Base-by-base conservation (phyloP, 2,329 filamentous ascomycete genomes). In the Macroventuria anomochaeta region DNA sequence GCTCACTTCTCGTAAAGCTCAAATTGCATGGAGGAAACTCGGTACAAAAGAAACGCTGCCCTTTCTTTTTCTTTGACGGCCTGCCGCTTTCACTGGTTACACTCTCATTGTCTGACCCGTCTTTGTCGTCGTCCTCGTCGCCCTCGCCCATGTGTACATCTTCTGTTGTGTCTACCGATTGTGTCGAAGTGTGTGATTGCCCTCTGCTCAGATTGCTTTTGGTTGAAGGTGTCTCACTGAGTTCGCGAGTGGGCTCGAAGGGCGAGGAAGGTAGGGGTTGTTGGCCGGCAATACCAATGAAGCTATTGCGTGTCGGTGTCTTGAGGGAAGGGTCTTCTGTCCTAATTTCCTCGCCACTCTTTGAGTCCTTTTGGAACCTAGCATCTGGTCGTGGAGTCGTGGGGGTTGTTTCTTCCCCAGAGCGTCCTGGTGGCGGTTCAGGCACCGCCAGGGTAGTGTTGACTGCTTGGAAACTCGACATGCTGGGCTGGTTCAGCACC, bases 1-100 rank as follows among this genome's bases (percentile, higher is more conserved):
- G 95, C 73, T 99, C 95, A 70, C 93, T 97, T 58, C 95, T 83
- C 0, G 95, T 97, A 72, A 99, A 99, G 75, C 92, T 97, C 53
- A 99, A 76, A 68, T 88, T 93, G 76, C 95, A 99, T 3, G 93
- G 93, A 21, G 93, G 93, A 65, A 91, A 97, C 26, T 96, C 92
- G 3, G 89, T 96, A 77, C 95, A 99, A 76, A 93, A 97, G 76
- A 99, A 99, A 38, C 91, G 86, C 74, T 97, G 92, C 0, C 92
- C 91, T 76, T 96, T 96, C 79, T 96, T 97, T 83, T 97, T 97
- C 78, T 96, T 96, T 46, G 84, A 87, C 7, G 90, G 88, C 58
- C 88, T 85, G 56, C 91, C 89, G 11, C 89, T 89, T 26, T 81
- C 80, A 57, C 77, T 79, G 13, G 71, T 76, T 12, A 74, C 75